phyloP scores from a whole-genome alignment of 2,329 filamentous ascomycete genomes.

The Fusarium chaquense region DNA sequence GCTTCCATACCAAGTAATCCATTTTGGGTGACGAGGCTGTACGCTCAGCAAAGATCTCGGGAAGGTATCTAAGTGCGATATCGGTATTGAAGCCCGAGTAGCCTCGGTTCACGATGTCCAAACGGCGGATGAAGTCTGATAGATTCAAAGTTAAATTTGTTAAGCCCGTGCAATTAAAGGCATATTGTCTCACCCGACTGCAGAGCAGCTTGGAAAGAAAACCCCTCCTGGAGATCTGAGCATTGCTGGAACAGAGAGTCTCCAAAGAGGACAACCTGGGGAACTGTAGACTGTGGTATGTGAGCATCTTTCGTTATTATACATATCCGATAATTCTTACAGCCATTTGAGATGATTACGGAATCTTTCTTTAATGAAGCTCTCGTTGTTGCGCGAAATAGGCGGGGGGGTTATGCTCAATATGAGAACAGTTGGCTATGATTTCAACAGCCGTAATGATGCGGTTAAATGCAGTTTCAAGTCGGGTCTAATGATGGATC shows the following conservation, averaged over 20 bases:
- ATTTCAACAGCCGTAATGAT: conserved; percentile 11
- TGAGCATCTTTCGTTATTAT: conserved; percentile 1
- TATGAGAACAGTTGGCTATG: background rate
- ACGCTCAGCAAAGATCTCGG: conserved; percentile 77
- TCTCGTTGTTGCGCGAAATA: conserved; percentile 15
- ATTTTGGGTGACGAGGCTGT: conserved; percentile 66
- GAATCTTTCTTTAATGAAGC: background rate
- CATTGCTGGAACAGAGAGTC: conserved; percentile 87
- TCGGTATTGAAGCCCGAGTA: conserved; percentile 87
- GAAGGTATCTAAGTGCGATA: conserved; percentile 77
- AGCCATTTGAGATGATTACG: conserved; percentile 30
- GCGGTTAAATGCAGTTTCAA: conserved; percentile 24
- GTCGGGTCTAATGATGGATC: conserved; percentile 2
- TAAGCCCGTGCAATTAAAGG: background rate
- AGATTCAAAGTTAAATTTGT: conserved; percentile 8
- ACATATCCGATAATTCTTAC: conserved; percentile 29
- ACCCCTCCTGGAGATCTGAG: conserved; percentile 71
- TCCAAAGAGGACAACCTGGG: conserved; percentile 86
- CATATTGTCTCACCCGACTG: conserved; percentile 68
- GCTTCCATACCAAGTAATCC: conserved; percentile 71
- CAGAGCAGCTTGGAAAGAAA: conserved; percentile 79
- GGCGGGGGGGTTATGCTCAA: background rate
- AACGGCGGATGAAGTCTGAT: conserved; percentile 77
- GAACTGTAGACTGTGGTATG: conserved; percentile 64
- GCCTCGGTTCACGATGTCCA: conserved; percentile 91